phyloP scores from a whole-genome alignment of 441 rosid species.

The Gossypium aridum region DNA sequence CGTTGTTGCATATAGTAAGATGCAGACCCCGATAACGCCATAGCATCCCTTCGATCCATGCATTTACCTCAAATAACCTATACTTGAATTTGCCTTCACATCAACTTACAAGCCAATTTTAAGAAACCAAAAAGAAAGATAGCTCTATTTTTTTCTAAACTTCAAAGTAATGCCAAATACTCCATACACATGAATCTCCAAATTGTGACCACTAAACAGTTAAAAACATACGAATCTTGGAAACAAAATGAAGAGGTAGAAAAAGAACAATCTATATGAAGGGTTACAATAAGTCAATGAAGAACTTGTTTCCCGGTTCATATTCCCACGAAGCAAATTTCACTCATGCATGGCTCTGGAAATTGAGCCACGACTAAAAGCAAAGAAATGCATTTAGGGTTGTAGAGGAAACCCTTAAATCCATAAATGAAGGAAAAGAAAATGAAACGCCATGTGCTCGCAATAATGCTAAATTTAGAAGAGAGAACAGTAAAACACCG shows the following conservation, averaged over 20 bases:
- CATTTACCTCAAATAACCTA: conserved; percentile 37
- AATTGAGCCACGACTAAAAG: conserved; percentile 11
- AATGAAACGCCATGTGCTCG: conserved; percentile 10
- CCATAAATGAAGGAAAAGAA: not conserved
- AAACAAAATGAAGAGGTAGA: not conserved
- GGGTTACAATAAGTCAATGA: not conserved
- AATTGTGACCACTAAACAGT: conserved; percentile 1
- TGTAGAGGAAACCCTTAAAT: conserved; percentile 7
- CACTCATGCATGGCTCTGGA: conserved; percentile 11
- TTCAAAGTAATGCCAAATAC: conserved; percentile 18
- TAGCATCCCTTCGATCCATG: conserved; percentile 95
- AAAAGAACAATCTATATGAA: not conserved
- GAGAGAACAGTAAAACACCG: not conserved
- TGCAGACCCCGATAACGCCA: conserved; percentile 66
- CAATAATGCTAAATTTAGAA: conserved; percentile 6
- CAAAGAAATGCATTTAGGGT: not conserved
- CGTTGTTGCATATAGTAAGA: conserved; percentile 78
- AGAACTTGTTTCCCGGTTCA: not conserved
- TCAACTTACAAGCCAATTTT: conserved; percentile 17
- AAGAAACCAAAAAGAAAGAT: conserved; percentile 3
- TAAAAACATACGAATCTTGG: conserved; percentile 10
- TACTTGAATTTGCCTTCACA: conserved; percentile 15
- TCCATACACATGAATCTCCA: conserved; percentile 9
- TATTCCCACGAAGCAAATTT: conserved; percentile 16
- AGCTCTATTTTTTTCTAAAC: not conserved